These are phyloP conservation scores for Hymenoscyphus albidus DNA, from an alignment of 2,329 filamentous ascomycete species.

Conservation along the genomic window DNA sequence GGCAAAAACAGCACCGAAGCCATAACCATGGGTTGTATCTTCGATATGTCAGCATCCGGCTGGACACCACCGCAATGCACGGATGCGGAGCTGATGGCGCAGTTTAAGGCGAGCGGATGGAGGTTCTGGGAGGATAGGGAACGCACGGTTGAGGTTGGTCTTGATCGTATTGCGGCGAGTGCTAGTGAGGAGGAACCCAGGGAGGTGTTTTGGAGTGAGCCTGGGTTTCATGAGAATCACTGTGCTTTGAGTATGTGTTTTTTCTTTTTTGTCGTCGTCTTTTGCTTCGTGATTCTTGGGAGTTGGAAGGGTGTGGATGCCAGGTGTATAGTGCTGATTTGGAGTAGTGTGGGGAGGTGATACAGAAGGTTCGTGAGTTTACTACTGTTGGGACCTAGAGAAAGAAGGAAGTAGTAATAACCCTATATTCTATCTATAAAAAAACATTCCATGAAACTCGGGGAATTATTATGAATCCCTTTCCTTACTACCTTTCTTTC, in stretches of 20 bases:
- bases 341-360: neutral
- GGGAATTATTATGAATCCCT: no score
- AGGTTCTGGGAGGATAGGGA: neutral
- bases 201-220: neutral
- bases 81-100: neutral
- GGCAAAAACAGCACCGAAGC: constrained; percentile 2
- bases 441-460: no score
- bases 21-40: neutral
- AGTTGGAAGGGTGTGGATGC: neutral
- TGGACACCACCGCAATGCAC: neutral
- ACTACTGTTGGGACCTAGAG: neutral
- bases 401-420: no score
- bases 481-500: no score
- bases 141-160: neutral
- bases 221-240: neutral
- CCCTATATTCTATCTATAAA: no score
- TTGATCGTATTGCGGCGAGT: neutral
- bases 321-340: neutral
- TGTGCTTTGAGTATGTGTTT: neutral
- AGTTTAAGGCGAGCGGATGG: neutral
- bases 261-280: neutral
- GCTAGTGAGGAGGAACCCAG: neutral
- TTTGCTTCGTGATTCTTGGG: neutral
- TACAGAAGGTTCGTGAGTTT: neutral
- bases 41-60: neutral